These are phyloP conservation scores for Sungouiella blattae DNA, from an alignment of 805 yeast genomes.

Conservation along the genomic window DNA sequence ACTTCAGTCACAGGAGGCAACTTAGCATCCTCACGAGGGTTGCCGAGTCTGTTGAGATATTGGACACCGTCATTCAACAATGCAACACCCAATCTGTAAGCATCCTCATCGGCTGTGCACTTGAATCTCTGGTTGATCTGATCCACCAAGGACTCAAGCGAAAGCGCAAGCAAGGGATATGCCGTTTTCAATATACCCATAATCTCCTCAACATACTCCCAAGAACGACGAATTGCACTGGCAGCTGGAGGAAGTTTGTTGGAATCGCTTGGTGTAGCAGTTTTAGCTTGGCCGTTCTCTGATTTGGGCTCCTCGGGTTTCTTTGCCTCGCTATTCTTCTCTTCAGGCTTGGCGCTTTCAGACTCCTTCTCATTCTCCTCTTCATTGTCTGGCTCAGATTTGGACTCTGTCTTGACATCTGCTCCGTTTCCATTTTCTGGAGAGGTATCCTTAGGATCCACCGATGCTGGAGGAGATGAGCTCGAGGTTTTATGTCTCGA, in stretches of 20 bases:
- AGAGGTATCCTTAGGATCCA: constrained; percentile 12
- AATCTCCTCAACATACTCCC: constrained; percentile 90
- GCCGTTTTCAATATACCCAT: constrained; percentile 96
- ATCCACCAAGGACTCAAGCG: constrained; percentile 91
- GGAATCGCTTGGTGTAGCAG: background rate
- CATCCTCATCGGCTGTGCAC: constrained; percentile 92
- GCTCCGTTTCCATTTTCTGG: constrained; percentile 1
- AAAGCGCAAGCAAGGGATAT: constrained; percentile 86
- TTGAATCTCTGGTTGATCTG: constrained; percentile 93
- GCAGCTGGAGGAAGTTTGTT: constrained; percentile 2
- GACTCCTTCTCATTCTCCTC: constrained; percentile 1
- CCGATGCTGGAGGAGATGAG: constrained; percentile 4
- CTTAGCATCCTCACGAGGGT: constrained; percentile 83
- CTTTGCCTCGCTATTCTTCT: background rate
- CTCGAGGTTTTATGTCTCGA: constrained; percentile 17
- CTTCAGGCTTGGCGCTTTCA: background rate
- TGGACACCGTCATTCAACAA: constrained; percentile 90
- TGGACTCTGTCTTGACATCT: constrained; percentile 1
- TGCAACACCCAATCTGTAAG: constrained; percentile 90
- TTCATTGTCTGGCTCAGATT: constrained; percentile 3
- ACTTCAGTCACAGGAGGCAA: constrained; percentile 90
- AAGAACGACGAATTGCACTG: constrained; percentile 58
- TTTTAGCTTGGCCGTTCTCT: background rate
- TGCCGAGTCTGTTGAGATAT: constrained; percentile 78
- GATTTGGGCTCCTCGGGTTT: constrained; percentile 3